Base-by-base conservation (phyloP, 2,329 filamentous ascomycete species). In the Ophiostoma ulmi region DNA sequence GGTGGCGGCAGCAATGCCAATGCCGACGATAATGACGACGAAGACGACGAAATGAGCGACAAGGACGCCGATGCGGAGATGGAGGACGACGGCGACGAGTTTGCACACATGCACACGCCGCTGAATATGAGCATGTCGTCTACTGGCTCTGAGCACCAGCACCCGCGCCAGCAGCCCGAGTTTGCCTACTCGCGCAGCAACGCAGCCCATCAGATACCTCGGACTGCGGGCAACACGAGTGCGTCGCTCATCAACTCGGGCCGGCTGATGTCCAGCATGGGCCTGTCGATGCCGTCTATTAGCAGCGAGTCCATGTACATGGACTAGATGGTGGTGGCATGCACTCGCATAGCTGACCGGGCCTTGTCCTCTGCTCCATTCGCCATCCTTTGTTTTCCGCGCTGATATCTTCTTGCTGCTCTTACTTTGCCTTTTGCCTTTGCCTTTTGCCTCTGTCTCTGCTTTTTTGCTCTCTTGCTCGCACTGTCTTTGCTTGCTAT, bases 71-170 rank as follows among this genome's bases (percentile, higher is more conserved):
- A 82, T 26, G 76, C 70, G 10, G 83, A 84, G 71, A 88, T 88
- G 86, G 86, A 88, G 86, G 86, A 88, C 65, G 86, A 88, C 52
- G 85, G 86, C 69, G 85, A 86, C 65, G 82, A 80, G 69, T 87
- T 85, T 72, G 81, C 83, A 8, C 83, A 86, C 69, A 83, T 86
- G 76, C 80, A 79, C 68, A 76, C 80, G 3, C 80, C 36, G 20
- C 36, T 44, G 10, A 44, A 44, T 38, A 38, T 65, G 61, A 36
- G 35, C 61, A 39, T n/a, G 61, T 65, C 61, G 14, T 38, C 61
- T 35, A 39, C 61, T 3, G 61, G 35, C 2, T 39, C 61, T 14
- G 61, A 48, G 17, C 44, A 48, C 7, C 44, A 48, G 44, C 17
- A 64, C 13, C n/a, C n/a, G n/a, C n/a, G n/a, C n/a, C 61, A 36